Conservation (phyloP, 257 asterid genomes). For the Solanum pimpinellifolium region DNA sequence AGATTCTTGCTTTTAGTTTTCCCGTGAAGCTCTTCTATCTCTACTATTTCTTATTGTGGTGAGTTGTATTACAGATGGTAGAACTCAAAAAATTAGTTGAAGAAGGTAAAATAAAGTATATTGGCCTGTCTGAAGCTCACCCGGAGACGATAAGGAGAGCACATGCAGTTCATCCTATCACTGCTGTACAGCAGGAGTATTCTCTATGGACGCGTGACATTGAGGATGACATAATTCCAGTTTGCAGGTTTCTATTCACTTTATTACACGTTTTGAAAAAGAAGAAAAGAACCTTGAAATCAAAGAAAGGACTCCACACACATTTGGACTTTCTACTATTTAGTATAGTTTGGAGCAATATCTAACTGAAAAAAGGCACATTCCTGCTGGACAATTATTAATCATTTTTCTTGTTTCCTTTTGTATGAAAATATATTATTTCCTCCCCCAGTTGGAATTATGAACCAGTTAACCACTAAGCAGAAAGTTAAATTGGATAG, state of each 20-base stretch:
- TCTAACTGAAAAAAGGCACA: not conserved
- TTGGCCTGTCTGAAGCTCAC: no score
- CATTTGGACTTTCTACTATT: not conserved
- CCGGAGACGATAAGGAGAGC: no score
- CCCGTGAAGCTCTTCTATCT: not conserved
- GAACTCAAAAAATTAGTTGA: not conserved
- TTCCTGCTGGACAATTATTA: not conserved
- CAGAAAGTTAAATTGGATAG: not conserved
- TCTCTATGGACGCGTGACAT: no score
- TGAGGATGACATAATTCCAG: no score
- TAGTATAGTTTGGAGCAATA: not conserved
- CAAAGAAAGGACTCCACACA: not conserved
- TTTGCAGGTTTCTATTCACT: not conserved
- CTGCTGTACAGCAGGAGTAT: no score
- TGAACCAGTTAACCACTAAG: not conserved
- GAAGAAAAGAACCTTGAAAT: not conserved
- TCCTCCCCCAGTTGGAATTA: no score
- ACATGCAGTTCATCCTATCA: no score
- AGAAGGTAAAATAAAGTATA: no score
- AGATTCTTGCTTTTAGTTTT: not conserved
- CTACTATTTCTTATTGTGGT: not conserved
- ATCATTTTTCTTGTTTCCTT: no score
- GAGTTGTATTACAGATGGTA: conserved; percentile 22
- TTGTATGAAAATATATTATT: no score
- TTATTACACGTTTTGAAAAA: not conserved